Percentiles rank a stretch among this genome's conserved stretches.
These are phyloP conservation scores for Takashimella tepidaria DNA, from an alignment of 1,284 basidiomycete species.

Conservation along the genomic window DNA sequence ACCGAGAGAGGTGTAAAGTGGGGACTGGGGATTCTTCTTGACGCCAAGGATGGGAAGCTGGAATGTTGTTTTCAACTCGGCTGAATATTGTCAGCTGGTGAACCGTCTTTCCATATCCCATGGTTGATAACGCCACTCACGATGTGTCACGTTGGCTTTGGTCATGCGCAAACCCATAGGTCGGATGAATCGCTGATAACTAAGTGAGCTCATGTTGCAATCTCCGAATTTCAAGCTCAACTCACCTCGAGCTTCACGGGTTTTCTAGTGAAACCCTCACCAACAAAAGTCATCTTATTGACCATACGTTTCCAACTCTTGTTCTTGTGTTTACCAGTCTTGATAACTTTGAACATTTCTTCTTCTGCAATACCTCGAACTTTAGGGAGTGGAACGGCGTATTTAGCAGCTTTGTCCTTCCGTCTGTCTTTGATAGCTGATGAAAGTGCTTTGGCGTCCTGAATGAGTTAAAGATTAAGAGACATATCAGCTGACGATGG, in stretches of 20 bases:
- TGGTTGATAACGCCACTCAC: conserved; percentile 53
- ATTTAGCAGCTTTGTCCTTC: conserved; percentile 99
- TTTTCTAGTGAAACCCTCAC: conserved; percentile 95
- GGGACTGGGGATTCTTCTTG: conserved; percentile 99
- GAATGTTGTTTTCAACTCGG: conserved; percentile 97
- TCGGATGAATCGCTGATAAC: conserved; percentile 72
- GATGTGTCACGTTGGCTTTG: conserved; percentile 98
- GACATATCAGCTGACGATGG: neutral
- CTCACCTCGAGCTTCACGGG: conserved; percentile 89
- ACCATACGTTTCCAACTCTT: conserved; percentile 99
- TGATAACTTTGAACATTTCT: conserved; percentile 99
- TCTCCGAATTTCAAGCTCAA: no score
- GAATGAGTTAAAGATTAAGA: neutral
- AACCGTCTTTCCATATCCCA: no score
- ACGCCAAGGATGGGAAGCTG: conserved; percentile 96
- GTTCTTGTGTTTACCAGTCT: conserved; percentile 93
- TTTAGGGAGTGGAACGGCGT: conserved; percentile 92
- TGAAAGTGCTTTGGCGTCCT: conserved; percentile 93
- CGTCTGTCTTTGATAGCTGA: conserved; percentile 97
- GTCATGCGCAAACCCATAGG: conserved; percentile 97
- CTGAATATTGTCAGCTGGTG: conserved; percentile 49
- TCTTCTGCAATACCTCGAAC: conserved; percentile 98
- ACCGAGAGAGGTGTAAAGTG: conserved; percentile 84
- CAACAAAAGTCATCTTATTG: conserved; percentile 98
- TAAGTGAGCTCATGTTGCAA: neutral